These are phyloP conservation scores for Oryza brachyantha DNA, from an alignment of 176 grass and related monocot species.

Conservation along the genomic window DNA sequence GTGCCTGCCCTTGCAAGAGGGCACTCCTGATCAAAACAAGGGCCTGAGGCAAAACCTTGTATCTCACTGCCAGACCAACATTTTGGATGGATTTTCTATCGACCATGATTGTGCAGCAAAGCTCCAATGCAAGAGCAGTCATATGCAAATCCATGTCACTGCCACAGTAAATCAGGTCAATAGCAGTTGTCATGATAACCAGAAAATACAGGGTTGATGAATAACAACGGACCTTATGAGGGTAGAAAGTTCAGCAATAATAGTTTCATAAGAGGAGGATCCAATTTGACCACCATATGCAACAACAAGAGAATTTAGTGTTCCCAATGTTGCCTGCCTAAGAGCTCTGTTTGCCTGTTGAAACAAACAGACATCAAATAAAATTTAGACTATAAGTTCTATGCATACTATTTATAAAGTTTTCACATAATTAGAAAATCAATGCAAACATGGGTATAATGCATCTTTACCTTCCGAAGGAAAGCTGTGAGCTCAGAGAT, in stretches of 20 bases:
- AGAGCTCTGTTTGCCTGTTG: slow-evolving; percentile 77
- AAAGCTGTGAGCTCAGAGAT: slow-evolving; percentile 88
- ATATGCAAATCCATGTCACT: slow-evolving; percentile 93
- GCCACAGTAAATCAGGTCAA: slow-evolving; percentile 16
- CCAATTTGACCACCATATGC: slow-evolving; percentile 84
- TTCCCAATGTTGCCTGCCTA: slow-evolving; percentile 79
- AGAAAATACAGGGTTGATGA: neutral
- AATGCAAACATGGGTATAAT: neutral
- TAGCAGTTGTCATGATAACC: neutral
- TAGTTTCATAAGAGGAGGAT: slow-evolving; percentile 76
- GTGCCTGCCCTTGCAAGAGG: slow-evolving; percentile 86
- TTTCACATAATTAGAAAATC: neutral
- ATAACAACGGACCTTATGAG: slow-evolving; percentile 69
- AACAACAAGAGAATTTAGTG: slow-evolving; percentile 74
- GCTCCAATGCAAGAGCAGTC: slow-evolving; percentile 88
- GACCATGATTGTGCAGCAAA: slow-evolving; percentile 88
- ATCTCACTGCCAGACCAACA: slow-evolving; percentile 65
- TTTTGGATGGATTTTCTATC: slow-evolving; percentile 79
- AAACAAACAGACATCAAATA: slow-evolving; percentile 8
- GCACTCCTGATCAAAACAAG: slow-evolving; percentile 86
- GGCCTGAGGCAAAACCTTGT: slow-evolving; percentile 85
- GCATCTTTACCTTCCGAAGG: slow-evolving; percentile 61
- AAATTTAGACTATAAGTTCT: neutral
- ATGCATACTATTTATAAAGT: neutral
- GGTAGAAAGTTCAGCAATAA: slow-evolving; percentile 78